Evolutionary conservation across 352 stramenopile genomes (phyloP), one percentile per base, ranked within the genome.

Genomic region (Blastocystis sp.): DNA sequence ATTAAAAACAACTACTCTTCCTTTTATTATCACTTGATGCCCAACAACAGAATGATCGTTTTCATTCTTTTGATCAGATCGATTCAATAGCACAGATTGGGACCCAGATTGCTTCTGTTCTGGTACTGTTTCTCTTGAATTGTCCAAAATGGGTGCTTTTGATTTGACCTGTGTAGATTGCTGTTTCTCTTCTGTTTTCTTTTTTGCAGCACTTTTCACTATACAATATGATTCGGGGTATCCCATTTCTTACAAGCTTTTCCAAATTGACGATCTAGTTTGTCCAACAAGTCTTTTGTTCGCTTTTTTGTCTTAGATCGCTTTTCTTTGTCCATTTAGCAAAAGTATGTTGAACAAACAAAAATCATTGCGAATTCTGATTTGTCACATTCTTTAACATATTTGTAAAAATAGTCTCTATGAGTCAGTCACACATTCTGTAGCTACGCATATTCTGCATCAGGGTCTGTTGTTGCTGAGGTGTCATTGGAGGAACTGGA

Each of bases 251-350:
- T 73, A 81, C 70, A 6, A 47, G 70, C 70, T 43, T 65, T 81
- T 47, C 18, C 50, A 47, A 81, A 81, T 81, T 81, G 70, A 64
- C 70, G 53, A 39, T 81, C 70, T 5, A 81, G 70, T 20, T 81
- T 81, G 9, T 20, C 70, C 43, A 81, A 43, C 39, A 81, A 7
- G 26, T 81, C 39, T 24, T 81, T 81, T 24, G 50, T 54, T 41
- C 65, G 63, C 24, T 81, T 81, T 45, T 81, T 81, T 34, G 70
- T 62, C 50, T 81, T 81, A 20, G 18, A 34, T 26, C 41, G 53
- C 45, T 63, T 62, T 34, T 64, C 65, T n/a, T 65, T 65, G 26
- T 81, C 45, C 45, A 81, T 65, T 45, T 62, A 16, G 41, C 30
- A 78, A 11, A 24, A 16, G 56, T 66, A 66, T 66, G 56, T 24